These are phyloP conservation scores for Dryadomyces sulphureus DNA, from an alignment of 2,329 filamentous ascomycete species.

Conservation along the genomic window DNA sequence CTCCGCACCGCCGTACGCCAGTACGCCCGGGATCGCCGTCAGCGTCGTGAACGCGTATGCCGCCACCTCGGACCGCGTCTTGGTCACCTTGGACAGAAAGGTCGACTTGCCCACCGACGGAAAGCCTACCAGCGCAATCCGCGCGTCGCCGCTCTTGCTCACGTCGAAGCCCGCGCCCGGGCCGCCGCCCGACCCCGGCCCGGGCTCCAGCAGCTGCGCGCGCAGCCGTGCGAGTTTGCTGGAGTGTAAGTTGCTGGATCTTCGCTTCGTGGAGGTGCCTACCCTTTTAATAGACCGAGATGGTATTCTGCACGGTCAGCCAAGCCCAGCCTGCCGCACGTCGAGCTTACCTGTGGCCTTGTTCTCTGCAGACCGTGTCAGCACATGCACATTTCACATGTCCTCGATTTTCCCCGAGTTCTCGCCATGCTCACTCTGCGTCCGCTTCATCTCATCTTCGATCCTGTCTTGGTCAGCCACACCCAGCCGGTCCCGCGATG, in stretches of 20 bases:
- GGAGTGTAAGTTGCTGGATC: neutral
- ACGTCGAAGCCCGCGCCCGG: constrained; percentile 83
- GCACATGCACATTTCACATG: neutral
- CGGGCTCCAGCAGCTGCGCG: constrained; percentile 86
- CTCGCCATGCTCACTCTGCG: constrained; percentile 62
- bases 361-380: constrained; percentile 52
- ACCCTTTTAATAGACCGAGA: constrained; percentile 95
- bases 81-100: constrained; percentile 96
- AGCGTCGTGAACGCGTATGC: constrained; percentile 96
- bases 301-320: constrained; percentile 64
- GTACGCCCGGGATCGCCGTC: constrained; percentile 90
- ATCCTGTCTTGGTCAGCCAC: constrained; percentile 45
- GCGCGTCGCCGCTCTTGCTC: constrained; percentile 88
- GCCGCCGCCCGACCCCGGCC: constrained; percentile 60
- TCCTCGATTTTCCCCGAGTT: neutral
- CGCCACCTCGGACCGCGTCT: constrained; percentile 90
- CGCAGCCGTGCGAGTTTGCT: constrained; percentile 93
- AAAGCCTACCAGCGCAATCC: constrained; percentile 96
- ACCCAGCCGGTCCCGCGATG: too few relatives aligned
- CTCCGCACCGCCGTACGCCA: constrained; percentile 95
- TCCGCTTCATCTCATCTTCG: constrained; percentile 98
- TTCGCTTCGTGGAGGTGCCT: constrained; percentile 14
- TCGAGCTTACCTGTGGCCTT: constrained; percentile 79
- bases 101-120: constrained; percentile 98
- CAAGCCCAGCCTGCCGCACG: neutral